These are phyloP conservation scores for Cyclostephanos tholiformis DNA, from an alignment of 108 stramenopile species.

Conservation along the genomic window DNA sequence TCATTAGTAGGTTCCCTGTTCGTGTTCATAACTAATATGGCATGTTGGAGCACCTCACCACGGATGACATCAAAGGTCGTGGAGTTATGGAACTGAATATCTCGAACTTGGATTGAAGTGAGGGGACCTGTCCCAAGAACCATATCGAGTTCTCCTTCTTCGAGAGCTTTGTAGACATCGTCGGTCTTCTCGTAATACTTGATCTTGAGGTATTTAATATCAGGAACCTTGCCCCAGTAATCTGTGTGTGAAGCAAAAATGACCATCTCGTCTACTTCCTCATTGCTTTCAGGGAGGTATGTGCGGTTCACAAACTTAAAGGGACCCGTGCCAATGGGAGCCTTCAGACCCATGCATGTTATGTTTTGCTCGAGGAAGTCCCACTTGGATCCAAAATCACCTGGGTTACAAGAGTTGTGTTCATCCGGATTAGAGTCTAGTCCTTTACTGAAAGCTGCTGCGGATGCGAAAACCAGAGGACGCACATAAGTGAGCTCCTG, in stretches of 20 bases:
- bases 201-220: constrained; percentile 51
- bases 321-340: constrained; percentile 65
- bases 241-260: constrained; percentile 47
- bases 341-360: constrained; percentile 55
- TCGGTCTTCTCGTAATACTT: constrained; percentile 43
- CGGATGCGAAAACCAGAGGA: constrained; percentile 60
- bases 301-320: constrained; percentile 45
- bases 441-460: constrained; percentile 54
- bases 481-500: constrained; percentile 76
- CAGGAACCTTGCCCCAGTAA: constrained; percentile 59
- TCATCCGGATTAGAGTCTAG: constrained; percentile 7
- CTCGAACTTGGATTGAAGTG: constrained; percentile 40
- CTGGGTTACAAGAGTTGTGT: constrained; percentile 65
- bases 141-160: constrained; percentile 50
- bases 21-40: constrained; percentile 56
- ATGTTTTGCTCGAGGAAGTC: constrained; percentile 44
- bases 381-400: constrained; percentile 49
- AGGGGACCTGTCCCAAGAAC: constrained; percentile 46
- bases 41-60: constrained; percentile 58
- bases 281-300: constrained; percentile 13
- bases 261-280: constrained; percentile 45
- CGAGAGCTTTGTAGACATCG: constrained; percentile 55
- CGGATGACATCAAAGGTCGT: constrained; percentile 52
- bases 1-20: constrained; percentile 54
- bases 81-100: constrained; percentile 41